Base-by-base conservation (phyloP, 208 protist genomes). In the Phytomonas sp. region DNA sequence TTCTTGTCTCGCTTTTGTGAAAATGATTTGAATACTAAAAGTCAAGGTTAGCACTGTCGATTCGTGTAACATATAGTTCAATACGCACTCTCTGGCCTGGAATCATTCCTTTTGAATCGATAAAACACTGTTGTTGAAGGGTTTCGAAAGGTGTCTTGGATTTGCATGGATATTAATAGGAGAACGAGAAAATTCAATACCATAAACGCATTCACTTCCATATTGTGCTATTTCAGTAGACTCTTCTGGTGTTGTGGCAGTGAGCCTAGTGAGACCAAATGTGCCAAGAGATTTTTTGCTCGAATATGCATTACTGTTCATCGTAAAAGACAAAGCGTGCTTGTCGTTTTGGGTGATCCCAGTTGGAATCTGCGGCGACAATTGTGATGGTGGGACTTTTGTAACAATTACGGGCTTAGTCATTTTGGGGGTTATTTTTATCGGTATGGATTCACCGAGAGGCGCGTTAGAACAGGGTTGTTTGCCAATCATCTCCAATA, bases 191-290 rank as follows among this genome's bases (percentile, higher is more conserved):
- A 56, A 56, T 26, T 56, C 45, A 56, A 56, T 56, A 19, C 45
- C 45, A 6, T 1, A 56, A 56, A 56, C 26, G 23, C 1, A 26
- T 6, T 56, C 45, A 26, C 45, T 56, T 11, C 45, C 16, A 56
- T 56, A 56, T 56, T 26, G 16, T 23, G 19, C 45, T 5, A 56
- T 56, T 56, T 56, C 45, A 56, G 19, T 56, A 56, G 45, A 56
- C 19, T 56, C 45, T 23, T 56, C 45, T 0, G 45, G 45, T 12
- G 45, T 56, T 26, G 45, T 56, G 16, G 16, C 45, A 56, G 10
- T 56, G 45, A 19, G 45, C 45, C 45, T 56, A 56, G 45, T 56
- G 45, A 56, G 45, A 56, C 45, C 45, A 56, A 56, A 56, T 19
- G 45, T 56, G 45, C 45, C 45, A 26, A 56, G 45, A 5, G 45